These are phyloP conservation scores for Umbelopsis sp. DNA, from an alignment of 192 early-diverging fungal species.

Conservation along the genomic window DNA sequence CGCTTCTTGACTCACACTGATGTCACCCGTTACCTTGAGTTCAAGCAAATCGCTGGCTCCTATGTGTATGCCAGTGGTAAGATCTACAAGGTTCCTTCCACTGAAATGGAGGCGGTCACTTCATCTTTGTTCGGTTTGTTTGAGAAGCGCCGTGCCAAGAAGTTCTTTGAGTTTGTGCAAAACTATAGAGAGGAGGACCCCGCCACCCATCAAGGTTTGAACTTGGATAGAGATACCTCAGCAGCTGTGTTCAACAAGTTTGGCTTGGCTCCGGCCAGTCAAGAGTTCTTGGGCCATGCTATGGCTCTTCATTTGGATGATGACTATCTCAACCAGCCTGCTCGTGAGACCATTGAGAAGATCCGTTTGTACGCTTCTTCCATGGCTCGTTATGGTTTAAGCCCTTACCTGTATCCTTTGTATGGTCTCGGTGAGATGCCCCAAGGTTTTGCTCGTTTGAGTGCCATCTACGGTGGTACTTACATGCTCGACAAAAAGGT, in stretches of 20 bases:
- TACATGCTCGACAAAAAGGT: conserved; percentile 97
- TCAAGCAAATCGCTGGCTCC: conserved; percentile 93
- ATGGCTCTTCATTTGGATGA: conserved; percentile 97
- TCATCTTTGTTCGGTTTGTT: conserved; percentile 90
- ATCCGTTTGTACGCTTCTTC: conserved; percentile 93
- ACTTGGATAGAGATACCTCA: conserved; percentile 80
- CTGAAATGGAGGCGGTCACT: conserved; percentile 81
- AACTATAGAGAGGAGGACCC: conserved; percentile 85
- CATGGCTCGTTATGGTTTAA: conserved; percentile 90
- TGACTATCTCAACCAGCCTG: conserved; percentile 67
- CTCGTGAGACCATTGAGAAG: conserved; percentile 86
- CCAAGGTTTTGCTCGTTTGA: conserved; percentile 94
- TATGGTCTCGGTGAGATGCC: conserved; percentile 98
- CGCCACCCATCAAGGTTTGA: conserved; percentile 78
- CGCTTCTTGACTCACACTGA: conserved; percentile 97
- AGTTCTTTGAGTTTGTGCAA: conserved; percentile 96
- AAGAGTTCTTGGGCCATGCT: conserved; percentile 98
- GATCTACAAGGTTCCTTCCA: conserved; percentile 96
- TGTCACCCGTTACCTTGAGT: conserved; percentile 97
- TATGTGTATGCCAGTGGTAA: conserved; percentile 89
- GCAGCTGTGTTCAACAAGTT: conserved; percentile 87
- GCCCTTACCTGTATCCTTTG: conserved; percentile 98
- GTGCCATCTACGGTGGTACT: conserved; percentile 98
- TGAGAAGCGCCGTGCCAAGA: conserved; percentile 91
- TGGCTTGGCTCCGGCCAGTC: conserved; percentile 89